A percentile compares a stretch with the other conserved stretches of the same genome.
Conservation (phyloP, 169 alveolate species). For the Cryptosporidium canis region DNA sequence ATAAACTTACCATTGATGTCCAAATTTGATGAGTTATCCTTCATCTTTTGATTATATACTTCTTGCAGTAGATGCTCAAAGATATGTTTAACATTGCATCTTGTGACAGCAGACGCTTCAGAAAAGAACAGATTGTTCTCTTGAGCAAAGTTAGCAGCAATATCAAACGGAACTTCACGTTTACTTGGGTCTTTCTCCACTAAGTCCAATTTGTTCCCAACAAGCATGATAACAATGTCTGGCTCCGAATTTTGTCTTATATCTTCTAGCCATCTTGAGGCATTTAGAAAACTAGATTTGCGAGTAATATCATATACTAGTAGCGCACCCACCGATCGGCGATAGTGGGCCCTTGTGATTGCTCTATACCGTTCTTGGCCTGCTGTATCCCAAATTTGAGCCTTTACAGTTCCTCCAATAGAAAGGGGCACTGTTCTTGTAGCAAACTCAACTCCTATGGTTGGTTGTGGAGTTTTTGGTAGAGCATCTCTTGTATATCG, state of each 20-base stretch:
- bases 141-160: constrained; percentile 90
- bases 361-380: constrained; percentile 95
- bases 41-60: constrained; percentile 77
- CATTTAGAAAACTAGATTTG: constrained; percentile 88
- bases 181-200: constrained; percentile 88
- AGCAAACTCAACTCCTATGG: constrained; percentile 99
- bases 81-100: constrained; percentile 93
- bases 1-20: constrained; percentile 62
- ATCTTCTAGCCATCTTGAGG: constrained; percentile 94
- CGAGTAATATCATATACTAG: constrained; percentile 94
- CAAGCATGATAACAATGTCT: constrained; percentile 96
- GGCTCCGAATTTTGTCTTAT: constrained; percentile 96
- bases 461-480: constrained; percentile 95
- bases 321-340: constrained; percentile 96
- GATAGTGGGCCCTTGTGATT: constrained; percentile 92
- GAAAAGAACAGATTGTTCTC: constrained; percentile 89
- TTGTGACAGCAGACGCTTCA: constrained; percentile 97
- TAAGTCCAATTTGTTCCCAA: constrained; percentile 98
- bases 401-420: constrained; percentile 94
- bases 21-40: constrained; percentile 41
- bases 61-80: constrained; percentile 94
- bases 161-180: constrained; percentile 87
- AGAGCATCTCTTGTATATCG: constrained; percentile 94
- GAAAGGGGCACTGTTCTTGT: constrained; percentile 95
- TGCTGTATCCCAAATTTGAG: constrained; percentile 95